Evolutionary conservation across 2,329 filamentous ascomycete species (phyloP).

Genomic region (Colletotrichum nymphaeae): DNA sequence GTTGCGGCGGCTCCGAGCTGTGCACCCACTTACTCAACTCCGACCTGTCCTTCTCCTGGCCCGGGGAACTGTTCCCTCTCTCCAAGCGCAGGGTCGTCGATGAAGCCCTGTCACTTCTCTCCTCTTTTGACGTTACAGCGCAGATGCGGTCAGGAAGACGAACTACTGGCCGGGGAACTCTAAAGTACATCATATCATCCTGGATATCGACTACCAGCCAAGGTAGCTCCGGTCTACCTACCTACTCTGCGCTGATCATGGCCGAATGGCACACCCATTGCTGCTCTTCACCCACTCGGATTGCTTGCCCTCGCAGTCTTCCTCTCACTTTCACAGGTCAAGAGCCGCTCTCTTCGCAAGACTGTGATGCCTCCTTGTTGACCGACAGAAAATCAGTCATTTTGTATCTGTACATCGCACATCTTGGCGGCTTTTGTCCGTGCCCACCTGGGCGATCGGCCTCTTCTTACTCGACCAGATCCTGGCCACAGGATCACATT

Average conservation of each 20-base stretch:
- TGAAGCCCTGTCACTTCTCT: neutral
- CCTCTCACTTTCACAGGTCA: neutral
- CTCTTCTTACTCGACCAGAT: neutral
- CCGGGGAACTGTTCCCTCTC: constrained; percentile 9
- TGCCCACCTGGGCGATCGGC: neutral
- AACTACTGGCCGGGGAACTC: constrained; percentile 12
- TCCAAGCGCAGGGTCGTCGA: neutral
- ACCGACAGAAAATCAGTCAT: neutral
- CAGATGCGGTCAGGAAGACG: neutral
- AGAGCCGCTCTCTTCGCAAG: neutral
- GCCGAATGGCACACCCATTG: neutral
- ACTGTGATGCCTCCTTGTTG: neutral
- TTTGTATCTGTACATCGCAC: neutral
- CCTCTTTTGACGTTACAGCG: constrained; percentile 5
- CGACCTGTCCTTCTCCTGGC: neutral
- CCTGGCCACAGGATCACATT: neutral
- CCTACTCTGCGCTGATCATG: neutral
- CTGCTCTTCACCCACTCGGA: neutral
- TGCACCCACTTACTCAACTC: neutral
- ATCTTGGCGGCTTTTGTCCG: constrained; percentile 7
- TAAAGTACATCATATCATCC: constrained; percentile 1
- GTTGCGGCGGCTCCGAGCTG: constrained; percentile 1
- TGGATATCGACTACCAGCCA: neutral
- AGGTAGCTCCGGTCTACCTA: neutral
- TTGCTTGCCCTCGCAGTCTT: neutral